These are phyloP conservation scores for Isabelozyma gotoi DNA, from an alignment of 805 yeast genomes.

Conservation along the genomic window DNA sequence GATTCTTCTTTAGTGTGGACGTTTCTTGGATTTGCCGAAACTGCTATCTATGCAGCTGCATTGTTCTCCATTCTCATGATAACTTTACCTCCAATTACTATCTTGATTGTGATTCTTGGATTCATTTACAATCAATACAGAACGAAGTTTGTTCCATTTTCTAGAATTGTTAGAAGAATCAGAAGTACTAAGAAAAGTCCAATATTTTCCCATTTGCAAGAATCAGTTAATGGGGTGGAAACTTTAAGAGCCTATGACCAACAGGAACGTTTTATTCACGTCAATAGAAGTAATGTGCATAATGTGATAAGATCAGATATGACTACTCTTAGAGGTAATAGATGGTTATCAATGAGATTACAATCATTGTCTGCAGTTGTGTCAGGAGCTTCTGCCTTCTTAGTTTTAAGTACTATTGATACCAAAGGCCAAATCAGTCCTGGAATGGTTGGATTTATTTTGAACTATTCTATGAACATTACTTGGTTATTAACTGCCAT, in stretches of 20 bases:
- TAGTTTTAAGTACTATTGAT: too few relatives aligned
- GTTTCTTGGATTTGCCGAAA: constrained; percentile 21
- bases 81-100: constrained; percentile 31
- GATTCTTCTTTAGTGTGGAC: constrained; percentile 35
- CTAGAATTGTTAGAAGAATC: constrained; percentile 34
- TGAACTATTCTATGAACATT: constrained; percentile 33
- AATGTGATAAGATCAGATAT: constrained; percentile 18
- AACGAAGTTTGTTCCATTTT: constrained; percentile 30
- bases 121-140: constrained; percentile 31
- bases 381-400: constrained; percentile 32
- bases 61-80: constrained; percentile 29
- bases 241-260: constrained; percentile 35
- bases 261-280: constrained; percentile 25
- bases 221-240: constrained; percentile 35
- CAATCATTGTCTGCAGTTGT: too few relatives aligned
- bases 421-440: too few relatives aligned
- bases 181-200: constrained; percentile 31
- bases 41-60: constrained; percentile 20
- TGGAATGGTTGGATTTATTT: constrained; percentile 36
- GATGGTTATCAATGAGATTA: constrained; percentile 40
- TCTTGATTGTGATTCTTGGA: constrained; percentile 23
- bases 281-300: constrained; percentile 23
- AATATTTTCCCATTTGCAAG: constrained; percentile 35
- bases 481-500: constrained; percentile 30
- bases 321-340: constrained; percentile 19